Percentiles rank a stretch among this genome's conserved stretches.
These are phyloP conservation scores for Sugiyamaella lignohabitans DNA, from an alignment of 805 yeast species.

Conservation along the genomic window DNA sequence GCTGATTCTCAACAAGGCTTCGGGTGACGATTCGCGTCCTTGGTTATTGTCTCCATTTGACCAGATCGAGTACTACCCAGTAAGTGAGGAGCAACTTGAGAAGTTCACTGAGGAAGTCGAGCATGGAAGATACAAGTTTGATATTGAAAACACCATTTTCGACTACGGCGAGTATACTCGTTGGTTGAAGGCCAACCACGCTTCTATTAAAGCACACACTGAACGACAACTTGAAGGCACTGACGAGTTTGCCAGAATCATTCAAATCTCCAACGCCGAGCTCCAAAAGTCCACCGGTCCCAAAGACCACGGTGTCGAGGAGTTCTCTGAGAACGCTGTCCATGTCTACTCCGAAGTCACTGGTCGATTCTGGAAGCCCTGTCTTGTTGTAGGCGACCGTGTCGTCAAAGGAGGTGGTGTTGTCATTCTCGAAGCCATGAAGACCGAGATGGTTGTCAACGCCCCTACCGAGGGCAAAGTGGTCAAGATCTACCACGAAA, in stretches of 20 bases:
- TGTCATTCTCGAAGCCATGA: constrained; percentile 95
- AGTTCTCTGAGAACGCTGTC: constrained; percentile 71
- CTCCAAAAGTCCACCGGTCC: constrained; percentile 44
- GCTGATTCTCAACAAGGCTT: constrained; percentile 56
- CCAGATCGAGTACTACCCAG: constrained; percentile 92
- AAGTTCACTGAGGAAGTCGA: constrained; percentile 60
- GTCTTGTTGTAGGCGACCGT: constrained; percentile 69
- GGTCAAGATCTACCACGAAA: constrained; percentile 47
- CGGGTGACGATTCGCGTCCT: constrained; percentile 50
- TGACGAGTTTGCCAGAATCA: constrained; percentile 77
- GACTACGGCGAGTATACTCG: constrained; percentile 70
- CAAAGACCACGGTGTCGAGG: constrained; percentile 41
- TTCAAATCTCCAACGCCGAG: constrained; percentile 75
- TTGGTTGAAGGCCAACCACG: constrained; percentile 71
- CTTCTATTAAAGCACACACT: constrained; percentile 61
- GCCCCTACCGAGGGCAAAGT: constrained; percentile 44
- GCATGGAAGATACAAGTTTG: constrained; percentile 73
- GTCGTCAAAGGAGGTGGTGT: constrained; percentile 73
- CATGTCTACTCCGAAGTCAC: constrained; percentile 88
- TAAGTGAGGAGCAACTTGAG: constrained; percentile 76
- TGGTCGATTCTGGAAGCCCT: constrained; percentile 93
- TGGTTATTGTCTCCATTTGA: constrained; percentile 93
- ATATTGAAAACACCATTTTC: constrained; percentile 69
- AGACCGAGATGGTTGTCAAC: constrained; percentile 88
- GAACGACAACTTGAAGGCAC: constrained; percentile 71